These are phyloP conservation scores for Claviceps pazoutovae DNA, from an alignment of 2,329 filamentous ascomycete species.

Conservation along the genomic window DNA sequence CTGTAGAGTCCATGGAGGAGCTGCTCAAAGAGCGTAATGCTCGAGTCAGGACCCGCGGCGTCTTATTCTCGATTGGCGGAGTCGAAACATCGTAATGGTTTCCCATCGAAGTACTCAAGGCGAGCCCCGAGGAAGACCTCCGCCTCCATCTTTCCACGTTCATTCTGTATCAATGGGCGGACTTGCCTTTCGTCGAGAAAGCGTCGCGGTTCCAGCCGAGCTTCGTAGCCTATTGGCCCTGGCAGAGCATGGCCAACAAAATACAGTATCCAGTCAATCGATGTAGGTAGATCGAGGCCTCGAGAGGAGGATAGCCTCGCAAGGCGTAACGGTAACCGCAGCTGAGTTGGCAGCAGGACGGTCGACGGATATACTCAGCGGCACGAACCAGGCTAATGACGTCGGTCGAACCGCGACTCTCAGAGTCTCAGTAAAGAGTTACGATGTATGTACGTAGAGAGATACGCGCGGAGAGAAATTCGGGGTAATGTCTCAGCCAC, in stretches of 20 bases:
- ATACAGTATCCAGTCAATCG: background rate
- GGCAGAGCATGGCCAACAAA: slow-evolving; percentile 5
- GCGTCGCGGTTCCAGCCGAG: background rate
- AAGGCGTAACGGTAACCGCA: background rate
- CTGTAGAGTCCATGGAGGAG: slow-evolving; percentile 26
- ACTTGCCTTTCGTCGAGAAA: background rate
- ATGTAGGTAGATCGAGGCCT: background rate
- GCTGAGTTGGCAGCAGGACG: background rate
- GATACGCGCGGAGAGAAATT: background rate
- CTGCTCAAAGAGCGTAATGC: slow-evolving; percentile 26
- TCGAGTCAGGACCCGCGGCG: slow-evolving; percentile 21
- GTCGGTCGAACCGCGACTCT: background rate
- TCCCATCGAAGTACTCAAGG: slow-evolving; percentile 11
- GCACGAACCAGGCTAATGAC: background rate
- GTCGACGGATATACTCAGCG: background rate
- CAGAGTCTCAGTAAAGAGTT: background rate
- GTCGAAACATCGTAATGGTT: slow-evolving; percentile 10
- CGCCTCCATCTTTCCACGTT: slow-evolving; percentile 22
- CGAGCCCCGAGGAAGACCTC: slow-evolving; percentile 18
- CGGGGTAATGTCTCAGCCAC: slow-evolving; percentile 12
- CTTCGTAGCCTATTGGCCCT: background rate
- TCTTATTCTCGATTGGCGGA: slow-evolving; percentile 17
- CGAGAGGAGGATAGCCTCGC: background rate
- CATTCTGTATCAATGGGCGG: slow-evolving; percentile 10
- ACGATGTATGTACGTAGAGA: background rate